A percentile compares a stretch with the other conserved stretches of the same genome.
Conservation (phyloP, 1,139 yeast species). For the Kodamaea derodonti region DNA sequence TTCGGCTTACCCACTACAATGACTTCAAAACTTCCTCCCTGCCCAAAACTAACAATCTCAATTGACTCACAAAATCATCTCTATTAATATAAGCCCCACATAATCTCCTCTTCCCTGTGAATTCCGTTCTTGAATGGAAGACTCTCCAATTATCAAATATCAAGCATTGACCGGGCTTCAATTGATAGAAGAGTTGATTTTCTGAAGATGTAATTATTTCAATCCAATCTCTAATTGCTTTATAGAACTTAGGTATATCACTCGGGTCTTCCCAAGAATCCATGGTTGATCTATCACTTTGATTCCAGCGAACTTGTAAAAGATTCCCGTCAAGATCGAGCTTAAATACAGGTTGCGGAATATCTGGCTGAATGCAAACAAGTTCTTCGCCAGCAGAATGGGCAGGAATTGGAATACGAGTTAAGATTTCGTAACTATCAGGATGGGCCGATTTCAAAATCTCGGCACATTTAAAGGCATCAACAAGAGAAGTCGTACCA, state of each 20-base stretch:
- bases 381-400: constrained; percentile 74
- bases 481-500: constrained; percentile 71
- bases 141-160: constrained; percentile 79
- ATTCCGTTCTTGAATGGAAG: constrained; percentile 67
- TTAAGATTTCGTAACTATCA: constrained; percentile 51
- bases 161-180: constrained; percentile 65
- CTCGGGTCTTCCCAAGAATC: constrained; percentile 51
- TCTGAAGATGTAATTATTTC: constrained; percentile 47
- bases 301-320: constrained; percentile 72
- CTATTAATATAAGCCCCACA: constrained; percentile 75
- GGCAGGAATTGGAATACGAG: constrained; percentile 58
- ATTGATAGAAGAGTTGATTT: constrained; percentile 54
- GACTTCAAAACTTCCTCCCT: constrained; percentile 45
- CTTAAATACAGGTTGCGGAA: constrained; percentile 59
- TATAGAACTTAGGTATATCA: constrained; percentile 56
- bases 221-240: constrained; percentile 59
- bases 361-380: constrained; percentile 63
- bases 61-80: constrained; percentile 63
- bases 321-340: constrained; percentile 53
- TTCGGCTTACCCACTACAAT: constrained; percentile 15
- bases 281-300: constrained; percentile 69
- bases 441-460: constrained; percentile 47
- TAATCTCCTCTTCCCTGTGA: constrained; percentile 67
- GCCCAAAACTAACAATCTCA: constrained; percentile 51
- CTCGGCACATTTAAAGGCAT: constrained; percentile 63